phyloP scores from a whole-genome alignment of 305 asterid species.

The Stenogyne calaminthoides region DNA sequence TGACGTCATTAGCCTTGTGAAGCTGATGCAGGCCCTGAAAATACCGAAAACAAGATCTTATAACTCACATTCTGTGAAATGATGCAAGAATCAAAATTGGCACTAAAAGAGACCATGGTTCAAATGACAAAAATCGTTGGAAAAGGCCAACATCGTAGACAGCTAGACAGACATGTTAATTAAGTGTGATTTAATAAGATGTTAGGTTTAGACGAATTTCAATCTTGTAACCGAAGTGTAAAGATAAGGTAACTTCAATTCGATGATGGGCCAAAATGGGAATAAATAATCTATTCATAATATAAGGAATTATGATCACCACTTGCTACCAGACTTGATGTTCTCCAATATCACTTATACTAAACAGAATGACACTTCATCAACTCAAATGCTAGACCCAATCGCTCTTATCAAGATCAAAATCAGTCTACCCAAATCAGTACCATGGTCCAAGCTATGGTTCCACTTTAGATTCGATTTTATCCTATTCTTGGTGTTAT shows the following conservation, averaged over 20 bases:
- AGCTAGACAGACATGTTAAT: neutral
- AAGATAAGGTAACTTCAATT: neutral
- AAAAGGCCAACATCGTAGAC: neutral
- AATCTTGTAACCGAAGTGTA: neutral
- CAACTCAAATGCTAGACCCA: neutral
- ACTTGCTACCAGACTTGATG: neutral
- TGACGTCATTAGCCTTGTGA: slow-evolving; percentile 26
- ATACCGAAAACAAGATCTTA: neutral
- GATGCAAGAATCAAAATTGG: neutral
- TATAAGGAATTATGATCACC: neutral
- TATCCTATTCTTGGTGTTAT: neutral
- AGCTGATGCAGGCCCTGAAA: slow-evolving; percentile 41
- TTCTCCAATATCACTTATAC: neutral
- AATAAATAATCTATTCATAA: neutral
- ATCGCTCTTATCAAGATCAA: neutral
- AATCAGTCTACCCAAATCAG: neutral
- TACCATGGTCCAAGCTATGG: neutral
- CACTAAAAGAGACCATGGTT: too few relatives aligned
- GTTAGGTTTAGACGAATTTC: neutral
- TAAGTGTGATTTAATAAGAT: neutral
- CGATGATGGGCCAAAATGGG: neutral
- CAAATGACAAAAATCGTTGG: too few relatives aligned
- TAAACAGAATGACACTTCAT: neutral
- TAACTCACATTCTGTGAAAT: neutral
- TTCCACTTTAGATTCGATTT: neutral